Percentiles rank a stretch among this genome's conserved stretches.
phyloP scores from a whole-genome alignment of 2,329 filamentous ascomycete genomes.

The Stagonosporopsis tanaceti region DNA sequence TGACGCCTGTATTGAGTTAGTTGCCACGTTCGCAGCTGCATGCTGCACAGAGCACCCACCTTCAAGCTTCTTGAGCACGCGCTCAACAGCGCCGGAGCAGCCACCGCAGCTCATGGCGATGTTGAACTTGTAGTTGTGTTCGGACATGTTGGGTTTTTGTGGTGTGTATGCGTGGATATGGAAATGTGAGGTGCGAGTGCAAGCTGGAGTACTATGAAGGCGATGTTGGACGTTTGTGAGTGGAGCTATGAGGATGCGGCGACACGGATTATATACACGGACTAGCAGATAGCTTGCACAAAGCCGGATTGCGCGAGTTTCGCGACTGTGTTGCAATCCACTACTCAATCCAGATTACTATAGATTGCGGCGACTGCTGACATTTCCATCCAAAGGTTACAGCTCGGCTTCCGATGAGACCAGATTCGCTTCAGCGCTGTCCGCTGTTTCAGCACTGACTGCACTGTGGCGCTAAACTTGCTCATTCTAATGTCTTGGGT shows the following conservation, averaged over 20 bases:
- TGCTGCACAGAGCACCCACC: constrained; percentile 62
- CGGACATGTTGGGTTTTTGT: constrained; percentile 60
- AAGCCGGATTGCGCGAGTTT: constrained; percentile 23
- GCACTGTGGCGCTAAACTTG: constrained; percentile 45
- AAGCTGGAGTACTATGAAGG: constrained; percentile 1
- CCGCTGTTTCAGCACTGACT: constrained; percentile 29
- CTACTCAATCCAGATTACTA: constrained; percentile 18
- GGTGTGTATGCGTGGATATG: constrained; percentile 1
- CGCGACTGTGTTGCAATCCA: constrained; percentile 21
- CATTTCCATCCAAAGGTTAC: constrained; percentile 15
- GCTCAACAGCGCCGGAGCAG: constrained; percentile 92
- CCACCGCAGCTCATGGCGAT: constrained; percentile 94
- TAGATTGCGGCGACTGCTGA: constrained; percentile 27
- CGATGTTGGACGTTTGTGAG: constrained; percentile 12
- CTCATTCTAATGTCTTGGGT: constrained; percentile 32
- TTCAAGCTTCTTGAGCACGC: constrained; percentile 89
- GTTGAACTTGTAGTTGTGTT: constrained; percentile 93
- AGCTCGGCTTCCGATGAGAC: constrained; percentile 35
- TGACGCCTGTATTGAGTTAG: constrained; percentile 70
- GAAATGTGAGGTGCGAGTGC: constrained; percentile 5
- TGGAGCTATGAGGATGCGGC: constrained; percentile 14
- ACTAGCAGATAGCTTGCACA: constrained; percentile 10
- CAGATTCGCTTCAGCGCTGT: constrained; percentile 26
- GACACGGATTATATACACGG: constrained; percentile 15
- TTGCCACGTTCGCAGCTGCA: constrained; percentile 11